Evolutionary conservation across 371 early-diverging fungal genomes (phyloP), one percentile per base, ranked within the genome.

Genomic region (Apophysomyces sp.): DNA sequence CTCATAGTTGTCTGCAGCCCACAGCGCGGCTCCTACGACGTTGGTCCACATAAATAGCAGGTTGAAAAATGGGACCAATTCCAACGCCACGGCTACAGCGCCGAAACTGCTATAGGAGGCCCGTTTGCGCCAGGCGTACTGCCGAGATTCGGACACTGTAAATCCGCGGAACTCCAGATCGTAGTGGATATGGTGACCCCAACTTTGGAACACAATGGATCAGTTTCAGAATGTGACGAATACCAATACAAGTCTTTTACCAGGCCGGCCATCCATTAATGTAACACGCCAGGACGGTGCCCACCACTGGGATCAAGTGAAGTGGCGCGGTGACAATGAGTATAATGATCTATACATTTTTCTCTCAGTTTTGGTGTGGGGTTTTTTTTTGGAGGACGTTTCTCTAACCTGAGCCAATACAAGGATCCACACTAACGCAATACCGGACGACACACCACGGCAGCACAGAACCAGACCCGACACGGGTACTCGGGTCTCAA

Each of bases 1-100:
- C 60, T 78, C 83, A 65, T 83, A 84, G 52, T 84, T 74, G 37
- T 88, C 89, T 4, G 81, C 86, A 1, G 86, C 88, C 86, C 89
- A 92, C 4, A 92, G 65, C 3, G 91, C 92, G 21, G 88, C 85
- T 7, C 87, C 90, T 3, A 90, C 86, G n/a, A 86, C 84, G 59
- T 90, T 90, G 5, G 92, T 90, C 82, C 88, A 90, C 71, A 88
- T 81, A 61, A 90, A 91, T 0, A 92, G 29, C 16, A 88, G 59
- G 36, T 88, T 87, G 51, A 86, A 82, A 1, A 92, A 52, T 3
- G 91, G 91, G 3, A 92, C 73, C 58, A 89, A 63, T 60, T 89
- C 87, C 12, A 90, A 64, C 1, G 78, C 86, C 0, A 85, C 80
- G 2, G 89, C 88, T 0, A 85, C 81, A 1, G 75, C 65, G 4